Conservation (phyloP, 2,329 filamentous ascomycete genomes). For the Fusarium cicatricum region DNA sequence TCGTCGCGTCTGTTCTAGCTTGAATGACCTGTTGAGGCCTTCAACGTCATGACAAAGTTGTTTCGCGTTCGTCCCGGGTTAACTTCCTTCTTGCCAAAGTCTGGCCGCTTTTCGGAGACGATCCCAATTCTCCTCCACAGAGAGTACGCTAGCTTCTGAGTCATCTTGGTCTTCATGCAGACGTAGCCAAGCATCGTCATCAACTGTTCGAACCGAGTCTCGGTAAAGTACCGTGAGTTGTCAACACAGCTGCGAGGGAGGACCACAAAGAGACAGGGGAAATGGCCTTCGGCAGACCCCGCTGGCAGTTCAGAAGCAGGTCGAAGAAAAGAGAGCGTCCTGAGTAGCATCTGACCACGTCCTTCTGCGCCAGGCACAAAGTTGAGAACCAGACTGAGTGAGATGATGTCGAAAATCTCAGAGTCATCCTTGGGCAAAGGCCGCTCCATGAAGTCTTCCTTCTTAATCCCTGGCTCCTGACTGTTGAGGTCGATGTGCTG, state of each 20-base stretch:
- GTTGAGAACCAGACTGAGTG: slow-evolving; percentile 91
- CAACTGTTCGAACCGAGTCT: slow-evolving; percentile 72
- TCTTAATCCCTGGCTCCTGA: slow-evolving; percentile 79
- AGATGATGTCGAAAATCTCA: slow-evolving; percentile 87
- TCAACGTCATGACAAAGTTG: slow-evolving; percentile 86
- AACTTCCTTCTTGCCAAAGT: slow-evolving; percentile 72
- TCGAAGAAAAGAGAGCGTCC: slow-evolving; percentile 75
- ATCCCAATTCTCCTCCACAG: slow-evolving; percentile 70
- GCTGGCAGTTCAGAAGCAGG: slow-evolving; percentile 16
- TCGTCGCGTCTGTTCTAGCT: slow-evolving; percentile 25
- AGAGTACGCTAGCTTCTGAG: slow-evolving; percentile 86
- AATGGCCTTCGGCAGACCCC: slow-evolving; percentile 45
- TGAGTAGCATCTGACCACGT: slow-evolving; percentile 85
- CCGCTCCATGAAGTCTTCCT: slow-evolving; percentile 94
- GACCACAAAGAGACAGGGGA: slow-evolving; percentile 86
- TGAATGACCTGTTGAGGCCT: slow-evolving; percentile 40
- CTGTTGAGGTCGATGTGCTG: slow-evolving; percentile 91
- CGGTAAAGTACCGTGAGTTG: slow-evolving; percentile 90
- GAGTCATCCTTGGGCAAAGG: slow-evolving; percentile 70
- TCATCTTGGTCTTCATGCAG: slow-evolving; percentile 72
- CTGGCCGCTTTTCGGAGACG: slow-evolving; percentile 15
- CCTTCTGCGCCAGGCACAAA: slow-evolving; percentile 82
- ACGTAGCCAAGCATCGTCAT: slow-evolving; percentile 81
- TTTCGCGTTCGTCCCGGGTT: slow-evolving; percentile 81
- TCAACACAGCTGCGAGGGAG: slow-evolving; percentile 86